Evolutionary conservation across 768 basidiomycete species (phyloP).

Genomic region (Mycena chlorophos): DNA sequence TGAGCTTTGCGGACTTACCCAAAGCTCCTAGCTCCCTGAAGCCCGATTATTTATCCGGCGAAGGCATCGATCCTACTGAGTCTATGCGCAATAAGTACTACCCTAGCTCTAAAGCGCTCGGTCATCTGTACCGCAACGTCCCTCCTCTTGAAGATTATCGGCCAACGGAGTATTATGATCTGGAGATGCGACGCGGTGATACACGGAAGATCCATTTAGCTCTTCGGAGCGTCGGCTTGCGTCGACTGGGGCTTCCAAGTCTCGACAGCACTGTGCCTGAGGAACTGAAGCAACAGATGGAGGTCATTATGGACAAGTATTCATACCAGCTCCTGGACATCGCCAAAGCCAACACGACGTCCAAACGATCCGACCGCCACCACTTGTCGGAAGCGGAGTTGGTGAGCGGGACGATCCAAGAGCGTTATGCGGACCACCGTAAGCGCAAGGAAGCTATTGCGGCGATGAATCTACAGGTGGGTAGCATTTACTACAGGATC

Average conservation of each 20-base stretch:
- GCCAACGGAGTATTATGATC: constrained; percentile 22
- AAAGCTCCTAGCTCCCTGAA: constrained; percentile 23
- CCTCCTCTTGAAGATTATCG: constrained; percentile 35
- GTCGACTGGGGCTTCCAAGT: constrained; percentile 34
- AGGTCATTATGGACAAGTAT: constrained; percentile 37
- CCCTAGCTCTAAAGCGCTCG: constrained; percentile 43
- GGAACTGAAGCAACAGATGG: constrained; percentile 40
- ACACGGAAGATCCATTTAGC: constrained; percentile 26
- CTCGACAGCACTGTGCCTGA: constrained; percentile 13
- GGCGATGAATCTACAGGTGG: constrained; percentile 47
- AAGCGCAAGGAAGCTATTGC: constrained; percentile 39
- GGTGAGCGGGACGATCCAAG: constrained; percentile 47
- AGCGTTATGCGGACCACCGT: constrained; percentile 43
- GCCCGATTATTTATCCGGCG: constrained; percentile 48
- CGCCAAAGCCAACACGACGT: constrained; percentile 36
- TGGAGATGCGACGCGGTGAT: constrained; percentile 13
- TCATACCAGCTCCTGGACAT: constrained; percentile 34
- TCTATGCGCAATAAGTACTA: constrained; percentile 34
- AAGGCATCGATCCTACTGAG: constrained; percentile 31
- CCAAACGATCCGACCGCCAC: constrained; percentile 34
- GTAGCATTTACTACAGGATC: constrained; percentile 14
- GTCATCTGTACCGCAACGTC: constrained; percentile 47
- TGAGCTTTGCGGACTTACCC: constrained; percentile 37
- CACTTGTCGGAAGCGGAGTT: constrained; percentile 42
- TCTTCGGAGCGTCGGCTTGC: constrained; percentile 26